phyloP scores from a whole-genome alignment of 225 moss, liverwort and hornwort genomes.

The Lunularia cruciata region DNA sequence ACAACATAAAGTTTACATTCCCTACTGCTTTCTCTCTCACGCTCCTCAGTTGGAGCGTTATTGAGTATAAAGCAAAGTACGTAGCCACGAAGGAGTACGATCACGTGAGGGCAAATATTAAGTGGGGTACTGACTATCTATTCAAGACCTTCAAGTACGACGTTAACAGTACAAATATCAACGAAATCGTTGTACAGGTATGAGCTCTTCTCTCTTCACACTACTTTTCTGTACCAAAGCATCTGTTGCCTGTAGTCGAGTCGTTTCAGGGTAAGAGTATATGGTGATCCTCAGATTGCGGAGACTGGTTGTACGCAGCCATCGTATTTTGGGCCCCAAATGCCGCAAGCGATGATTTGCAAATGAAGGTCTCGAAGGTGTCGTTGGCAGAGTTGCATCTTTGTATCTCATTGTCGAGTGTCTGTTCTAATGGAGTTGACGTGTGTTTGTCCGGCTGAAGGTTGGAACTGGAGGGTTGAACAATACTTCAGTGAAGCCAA shows the following conservation, averaged over 20 bases:
- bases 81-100: conserved; percentile 69
- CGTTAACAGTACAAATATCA: conserved; percentile 41
- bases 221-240: no score
- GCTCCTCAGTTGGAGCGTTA: conserved; percentile 82
- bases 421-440: no score
- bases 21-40: conserved; percentile 79
- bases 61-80: conserved; percentile 82
- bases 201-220: background rate
- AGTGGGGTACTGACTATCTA: conserved; percentile 93
- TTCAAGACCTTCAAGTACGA: conserved; percentile 69
- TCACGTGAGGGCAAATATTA: conserved; percentile 70
- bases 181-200: conserved; percentile 70
- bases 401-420: no score
- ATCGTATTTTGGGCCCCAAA: no score
- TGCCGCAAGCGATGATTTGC: no score
- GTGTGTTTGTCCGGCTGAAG: conserved; percentile 35
- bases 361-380: no score
- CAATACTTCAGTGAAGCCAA: conserved; percentile 37
- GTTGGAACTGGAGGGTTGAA: conserved; percentile 44
- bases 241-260: no score
- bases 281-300: no score
- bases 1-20: conserved; percentile 84
- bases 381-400: no score
- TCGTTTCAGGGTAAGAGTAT: no score
- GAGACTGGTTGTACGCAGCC: no score